These are phyloP conservation scores for Paraphoma chrysanthemicola DNA, from an alignment of 2,329 filamentous ascomycete species.

Conservation along the genomic window DNA sequence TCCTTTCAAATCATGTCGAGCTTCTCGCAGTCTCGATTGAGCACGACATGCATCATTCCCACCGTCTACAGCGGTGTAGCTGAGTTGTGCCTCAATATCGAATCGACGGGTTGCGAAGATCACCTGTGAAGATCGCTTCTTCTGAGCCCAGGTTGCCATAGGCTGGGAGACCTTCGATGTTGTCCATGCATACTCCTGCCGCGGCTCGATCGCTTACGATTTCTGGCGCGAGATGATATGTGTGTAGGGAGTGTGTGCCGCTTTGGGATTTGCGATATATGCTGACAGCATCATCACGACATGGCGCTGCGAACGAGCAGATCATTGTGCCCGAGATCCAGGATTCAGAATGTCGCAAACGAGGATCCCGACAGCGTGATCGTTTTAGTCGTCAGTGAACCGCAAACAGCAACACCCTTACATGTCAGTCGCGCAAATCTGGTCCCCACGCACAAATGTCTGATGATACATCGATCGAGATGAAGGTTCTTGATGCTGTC, in stretches of 20 bases:
- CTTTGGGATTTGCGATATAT: neutral
- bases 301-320: neutral
- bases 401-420: neutral
- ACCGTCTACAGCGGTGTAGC: neutral
- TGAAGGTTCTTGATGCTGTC: no score
- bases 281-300: neutral
- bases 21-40: neutral
- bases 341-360: constrained; percentile 11
- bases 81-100: neutral
- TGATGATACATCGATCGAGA: no score
- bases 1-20: neutral
- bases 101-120: neutral
- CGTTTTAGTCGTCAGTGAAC: constrained; percentile 1
- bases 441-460: no score
- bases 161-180: neutral
- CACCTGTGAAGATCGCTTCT: neutral
- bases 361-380: constrained; percentile 13
- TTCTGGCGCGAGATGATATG: neutral
- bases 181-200: neutral
- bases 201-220: neutral
- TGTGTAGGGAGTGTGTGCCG: neutral
- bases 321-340: neutral
- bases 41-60: neutral
- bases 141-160: neutral
- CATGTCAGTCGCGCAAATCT: neutral